These are phyloP conservation scores for Fusarium coicis DNA, from an alignment of 2,329 filamentous ascomycete species.

Conservation along the genomic window DNA sequence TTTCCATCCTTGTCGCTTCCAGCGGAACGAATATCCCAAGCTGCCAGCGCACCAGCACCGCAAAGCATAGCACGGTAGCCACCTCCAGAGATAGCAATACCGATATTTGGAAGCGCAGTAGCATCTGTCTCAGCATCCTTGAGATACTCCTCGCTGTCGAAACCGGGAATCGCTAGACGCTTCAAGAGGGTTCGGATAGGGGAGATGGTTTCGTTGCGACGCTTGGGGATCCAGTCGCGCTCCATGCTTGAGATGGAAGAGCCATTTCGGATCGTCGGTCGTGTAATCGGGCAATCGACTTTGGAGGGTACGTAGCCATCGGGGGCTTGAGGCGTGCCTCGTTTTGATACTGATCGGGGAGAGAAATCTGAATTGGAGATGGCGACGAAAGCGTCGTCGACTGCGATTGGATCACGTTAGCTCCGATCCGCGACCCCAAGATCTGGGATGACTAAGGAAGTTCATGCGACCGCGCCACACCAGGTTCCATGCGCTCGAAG, in stretches of 20 bases:
- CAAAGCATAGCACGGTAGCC: slow-evolving; percentile 89
- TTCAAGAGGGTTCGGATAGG: slow-evolving; percentile 80
- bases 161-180: slow-evolving; percentile 78
- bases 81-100: slow-evolving; percentile 82
- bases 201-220: slow-evolving; percentile 77
- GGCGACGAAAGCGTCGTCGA: slow-evolving; percentile 24
- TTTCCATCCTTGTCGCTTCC: slow-evolving; percentile 64
- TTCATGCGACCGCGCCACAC: neutral
- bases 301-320: slow-evolving; percentile 74
- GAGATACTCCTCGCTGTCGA: slow-evolving; percentile 81
- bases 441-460: neutral
- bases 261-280: slow-evolving; percentile 76
- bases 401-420: slow-evolving; percentile 34
- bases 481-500: neutral
- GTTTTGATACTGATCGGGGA: slow-evolving; percentile 27
- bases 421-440: neutral
- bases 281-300: slow-evolving; percentile 75
- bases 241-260: slow-evolving; percentile 73
- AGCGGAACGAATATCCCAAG: slow-evolving; percentile 79
- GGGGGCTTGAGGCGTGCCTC: slow-evolving; percentile 49
- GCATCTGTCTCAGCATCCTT: slow-evolving; percentile 45
- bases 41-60: slow-evolving; percentile 81
- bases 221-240: slow-evolving; percentile 75
- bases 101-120: slow-evolving; percentile 67
- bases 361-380: slow-evolving; percentile 32